These are phyloP conservation scores for Nothomitra cinnamomea DNA, from an alignment of 2,329 filamentous ascomycete species.

Conservation along the genomic window DNA sequence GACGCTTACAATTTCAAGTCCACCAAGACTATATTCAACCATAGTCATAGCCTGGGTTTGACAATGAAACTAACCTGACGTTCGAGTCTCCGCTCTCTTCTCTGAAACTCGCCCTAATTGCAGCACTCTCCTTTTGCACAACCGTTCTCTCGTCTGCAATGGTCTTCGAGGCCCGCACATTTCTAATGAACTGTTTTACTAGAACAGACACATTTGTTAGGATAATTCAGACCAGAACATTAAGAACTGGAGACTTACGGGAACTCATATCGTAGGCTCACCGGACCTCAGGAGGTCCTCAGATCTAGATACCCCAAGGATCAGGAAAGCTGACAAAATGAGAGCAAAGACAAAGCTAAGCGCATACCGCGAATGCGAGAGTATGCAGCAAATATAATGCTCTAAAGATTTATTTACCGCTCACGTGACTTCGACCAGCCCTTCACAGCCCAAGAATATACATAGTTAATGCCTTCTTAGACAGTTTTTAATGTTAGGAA, in stretches of 20 bases:
- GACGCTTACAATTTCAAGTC: not conserved
- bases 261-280: slow-evolving; percentile 37
- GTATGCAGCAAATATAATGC: no score
- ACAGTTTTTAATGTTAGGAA: no score
- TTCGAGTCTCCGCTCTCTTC: slow-evolving; percentile 91
- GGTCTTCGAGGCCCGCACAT: slow-evolving; percentile 94
- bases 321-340: slow-evolving; percentile 2
- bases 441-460: no score
- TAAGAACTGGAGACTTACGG: slow-evolving; percentile 26
- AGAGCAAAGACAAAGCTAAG: slow-evolving; percentile 10
- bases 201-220: slow-evolving; percentile 17
- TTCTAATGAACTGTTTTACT: slow-evolving; percentile 99
- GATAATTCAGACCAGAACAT: slow-evolving; percentile 7
- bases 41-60: not conserved
- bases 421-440: no score
- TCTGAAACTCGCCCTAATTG: slow-evolving; percentile 91
- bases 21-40: not conserved
- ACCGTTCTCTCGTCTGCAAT: slow-evolving; percentile 97
- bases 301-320: slow-evolving; percentile 8
- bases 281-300: slow-evolving; percentile 28
- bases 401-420: no score
- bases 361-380: slow-evolving; percentile 5
- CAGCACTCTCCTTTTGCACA: slow-evolving; percentile 96
- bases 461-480: no score
- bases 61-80: slow-evolving; percentile 47